Percentiles rank a stretch among this genome's conserved stretches.
phyloP scores from a whole-genome alignment of 148 eudicot genomes.

The Gaultheria prostrata region DNA sequence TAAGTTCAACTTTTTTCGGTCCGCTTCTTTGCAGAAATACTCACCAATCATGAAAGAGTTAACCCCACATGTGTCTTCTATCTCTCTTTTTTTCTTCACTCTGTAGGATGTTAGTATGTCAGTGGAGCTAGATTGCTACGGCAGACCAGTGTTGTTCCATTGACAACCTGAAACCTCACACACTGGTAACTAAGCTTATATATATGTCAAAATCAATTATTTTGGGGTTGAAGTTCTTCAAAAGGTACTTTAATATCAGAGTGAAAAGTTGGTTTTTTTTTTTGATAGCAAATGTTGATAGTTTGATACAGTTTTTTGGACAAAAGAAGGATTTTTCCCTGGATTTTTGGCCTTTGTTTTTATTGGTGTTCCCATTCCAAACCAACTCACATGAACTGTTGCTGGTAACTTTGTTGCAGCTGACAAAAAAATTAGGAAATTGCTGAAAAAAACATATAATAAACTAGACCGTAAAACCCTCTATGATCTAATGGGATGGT shows the following conservation, averaged over 20 bases:
- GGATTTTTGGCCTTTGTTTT: not conserved
- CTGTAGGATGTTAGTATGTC: too few relatives aligned
- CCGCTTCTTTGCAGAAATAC: not conserved
- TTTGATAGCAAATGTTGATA: too few relatives aligned
- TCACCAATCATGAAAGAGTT: not conserved
- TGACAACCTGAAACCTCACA: too few relatives aligned
- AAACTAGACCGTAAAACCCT: not conserved
- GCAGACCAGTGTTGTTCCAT: too few relatives aligned
- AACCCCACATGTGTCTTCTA: not conserved
- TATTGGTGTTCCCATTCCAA: not conserved
- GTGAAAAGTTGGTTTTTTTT: too few relatives aligned
- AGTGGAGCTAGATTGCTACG: too few relatives aligned
- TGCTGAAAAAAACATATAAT: not conserved
- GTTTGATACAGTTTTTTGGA: not conserved
- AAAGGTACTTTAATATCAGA: not conserved
- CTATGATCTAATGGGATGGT: slow-evolving; percentile 15
- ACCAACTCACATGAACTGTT: not conserved
- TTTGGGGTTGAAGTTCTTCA: not conserved
- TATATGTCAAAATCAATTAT: not conserved
- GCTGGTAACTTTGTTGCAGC: not conserved
- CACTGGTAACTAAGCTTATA: too few relatives aligned
- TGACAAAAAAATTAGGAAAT: not conserved
- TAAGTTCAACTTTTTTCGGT: not conserved
- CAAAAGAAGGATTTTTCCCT: not conserved
- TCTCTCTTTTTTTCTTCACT: too few relatives aligned